Evolutionary conservation across 176 grass and related monocot genomes (phyloP).

Genomic region (Aegilops longissima): DNA sequence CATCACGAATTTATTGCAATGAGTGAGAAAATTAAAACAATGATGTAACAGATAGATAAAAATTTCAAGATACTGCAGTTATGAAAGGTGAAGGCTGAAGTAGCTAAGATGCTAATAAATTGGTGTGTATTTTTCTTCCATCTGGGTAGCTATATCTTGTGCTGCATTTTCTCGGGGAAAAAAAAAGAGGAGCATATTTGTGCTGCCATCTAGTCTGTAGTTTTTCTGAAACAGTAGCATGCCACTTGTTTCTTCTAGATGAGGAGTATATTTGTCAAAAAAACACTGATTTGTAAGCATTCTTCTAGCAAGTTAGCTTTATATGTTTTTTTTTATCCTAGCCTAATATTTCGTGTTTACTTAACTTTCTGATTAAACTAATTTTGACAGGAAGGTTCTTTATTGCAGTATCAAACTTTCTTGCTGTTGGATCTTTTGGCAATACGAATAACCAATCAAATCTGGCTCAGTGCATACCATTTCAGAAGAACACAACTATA

Average conservation of each 20-base stretch:
- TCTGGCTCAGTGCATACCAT: conserved; percentile 77
- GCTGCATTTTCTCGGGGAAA: neutral
- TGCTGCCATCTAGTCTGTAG: conserved; percentile 10
- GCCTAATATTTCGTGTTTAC: conserved; percentile 18
- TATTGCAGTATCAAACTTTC: conserved; percentile 84
- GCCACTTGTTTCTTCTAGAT: conserved; percentile 14
- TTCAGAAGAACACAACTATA: conserved; percentile 78
- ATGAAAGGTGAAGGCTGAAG: neutral
- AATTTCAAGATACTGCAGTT: neutral
- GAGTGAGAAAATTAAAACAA: conserved; percentile 23
- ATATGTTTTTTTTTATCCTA: conserved; percentile 22
- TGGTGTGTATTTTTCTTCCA: conserved; percentile 31
- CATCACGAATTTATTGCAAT: conserved; percentile 16
- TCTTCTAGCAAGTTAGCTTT: conserved; percentile 11
- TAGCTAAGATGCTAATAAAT: conserved; percentile 9
- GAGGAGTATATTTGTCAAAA: conserved; percentile 13
- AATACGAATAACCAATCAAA: conserved; percentile 52
- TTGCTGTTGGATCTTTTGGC: conserved; percentile 61
- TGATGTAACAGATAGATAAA: neutral
- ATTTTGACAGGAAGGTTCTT: conserved; percentile 80
- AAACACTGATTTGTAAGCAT: conserved; percentile 12
- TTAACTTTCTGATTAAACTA: conserved; percentile 61
- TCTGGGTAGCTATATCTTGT: neutral
- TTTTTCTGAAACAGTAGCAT: neutral
- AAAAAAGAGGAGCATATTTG: neutral